Conservation (phyloP, 805 yeast species). For the Helenozyma baotianmanensis region DNA sequence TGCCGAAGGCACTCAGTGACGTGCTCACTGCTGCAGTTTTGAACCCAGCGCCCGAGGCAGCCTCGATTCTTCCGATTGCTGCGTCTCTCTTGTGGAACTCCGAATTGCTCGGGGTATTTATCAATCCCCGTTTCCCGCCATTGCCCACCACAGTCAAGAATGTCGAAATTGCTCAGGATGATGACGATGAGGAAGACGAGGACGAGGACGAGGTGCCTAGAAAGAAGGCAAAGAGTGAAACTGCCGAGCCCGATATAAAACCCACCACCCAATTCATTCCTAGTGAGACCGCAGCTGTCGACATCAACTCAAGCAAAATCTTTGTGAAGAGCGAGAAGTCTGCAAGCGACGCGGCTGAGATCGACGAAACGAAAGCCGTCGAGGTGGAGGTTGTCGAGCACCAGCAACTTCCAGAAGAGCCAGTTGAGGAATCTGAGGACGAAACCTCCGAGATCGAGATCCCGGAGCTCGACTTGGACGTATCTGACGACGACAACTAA, state of each 20-base stretch:
- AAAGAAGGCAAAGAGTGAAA: no score
- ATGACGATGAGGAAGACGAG: conserved; percentile 6
- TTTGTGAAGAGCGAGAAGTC: conserved; percentile 2
- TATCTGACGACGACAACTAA: conserved; percentile 33
- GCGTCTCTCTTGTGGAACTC: conserved; percentile 47
- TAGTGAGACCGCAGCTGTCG: no score
- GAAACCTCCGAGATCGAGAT: conserved; percentile 47
- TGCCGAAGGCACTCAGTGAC: conserved; percentile 29
- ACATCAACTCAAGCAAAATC: conserved; percentile 1
- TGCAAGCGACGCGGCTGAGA: no score
- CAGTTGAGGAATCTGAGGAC: conserved; percentile 17
- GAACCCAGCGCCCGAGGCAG: conserved; percentile 62
- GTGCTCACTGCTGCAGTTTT: conserved; percentile 53
- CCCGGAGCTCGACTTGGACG: conserved; percentile 44
- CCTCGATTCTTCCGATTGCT: conserved; percentile 70
- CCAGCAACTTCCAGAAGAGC: conserved; percentile 4
- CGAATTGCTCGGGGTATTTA: conserved; percentile 52
- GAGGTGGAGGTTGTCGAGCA: not conserved
- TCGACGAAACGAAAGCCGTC: not conserved
- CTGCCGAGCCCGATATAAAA: no score
- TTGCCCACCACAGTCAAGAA: conserved; percentile 11
- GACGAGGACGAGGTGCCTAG: conserved; percentile 4
- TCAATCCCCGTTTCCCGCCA: conserved; percentile 74
- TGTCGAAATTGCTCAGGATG: not conserved
- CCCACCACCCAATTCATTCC: no score